phyloP scores from a whole-genome alignment of 371 early-diverging fungal genomes.

The Mucor mucedo region DNA sequence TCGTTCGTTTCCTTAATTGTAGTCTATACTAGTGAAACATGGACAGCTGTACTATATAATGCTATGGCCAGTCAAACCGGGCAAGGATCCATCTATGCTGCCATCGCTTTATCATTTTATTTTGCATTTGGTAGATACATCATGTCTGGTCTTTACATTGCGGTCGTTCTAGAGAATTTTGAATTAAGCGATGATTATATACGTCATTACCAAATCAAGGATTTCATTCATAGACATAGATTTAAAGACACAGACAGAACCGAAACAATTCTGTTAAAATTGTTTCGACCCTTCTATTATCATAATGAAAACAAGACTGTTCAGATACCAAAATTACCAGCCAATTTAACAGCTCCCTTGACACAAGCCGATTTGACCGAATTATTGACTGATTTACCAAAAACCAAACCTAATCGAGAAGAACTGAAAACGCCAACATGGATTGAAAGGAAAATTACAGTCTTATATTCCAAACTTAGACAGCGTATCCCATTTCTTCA shows the following conservation, averaged over 20 bases:
- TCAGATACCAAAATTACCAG: constrained; percentile 48
- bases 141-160: constrained; percentile 68
- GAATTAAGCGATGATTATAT: constrained; percentile 66
- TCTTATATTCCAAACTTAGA: constrained; percentile 9
- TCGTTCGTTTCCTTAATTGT: constrained; percentile 55
- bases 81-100: constrained; percentile 53
- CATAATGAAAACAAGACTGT: constrained; percentile 43
- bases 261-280: constrained; percentile 39
- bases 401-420: background rate
- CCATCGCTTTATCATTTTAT: constrained; percentile 51
- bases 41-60: constrained; percentile 61
- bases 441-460: constrained; percentile 19
- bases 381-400: constrained; percentile 26
- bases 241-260: constrained; percentile 38
- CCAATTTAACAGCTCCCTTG: constrained; percentile 48
- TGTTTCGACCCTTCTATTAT: constrained; percentile 38
- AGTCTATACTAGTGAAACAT: constrained; percentile 65
- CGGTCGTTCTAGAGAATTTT: constrained; percentile 69
- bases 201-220: constrained; percentile 61
- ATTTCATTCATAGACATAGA: constrained; percentile 55
- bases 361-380: constrained; percentile 39
- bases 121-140: constrained; percentile 65
- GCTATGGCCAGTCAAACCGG: constrained; percentile 57
- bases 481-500: constrained; percentile 18
- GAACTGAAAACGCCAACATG: constrained; percentile 12